A percentile compares a stretch with the other conserved stretches of the same genome.
These are phyloP conservation scores for Oryza longistaminata DNA, from an alignment of 176 grass and related monocot species.

Conservation along the genomic window DNA sequence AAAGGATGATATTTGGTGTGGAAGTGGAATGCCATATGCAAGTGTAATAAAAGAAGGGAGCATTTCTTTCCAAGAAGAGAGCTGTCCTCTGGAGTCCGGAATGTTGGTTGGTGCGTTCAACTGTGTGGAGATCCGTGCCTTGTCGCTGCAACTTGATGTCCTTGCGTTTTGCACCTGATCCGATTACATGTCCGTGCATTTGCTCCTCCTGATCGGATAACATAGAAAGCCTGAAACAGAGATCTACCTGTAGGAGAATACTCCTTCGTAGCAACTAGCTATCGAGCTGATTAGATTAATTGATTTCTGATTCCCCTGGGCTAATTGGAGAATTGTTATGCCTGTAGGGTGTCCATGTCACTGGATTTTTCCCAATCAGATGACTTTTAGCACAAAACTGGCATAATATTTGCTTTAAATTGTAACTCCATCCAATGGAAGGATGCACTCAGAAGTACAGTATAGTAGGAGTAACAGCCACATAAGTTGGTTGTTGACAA, in stretches of 20 bases:
- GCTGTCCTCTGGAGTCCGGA: neutral
- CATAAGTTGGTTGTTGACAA: neutral
- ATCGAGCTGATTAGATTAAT: neutral
- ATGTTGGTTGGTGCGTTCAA: slow-evolving; percentile 5
- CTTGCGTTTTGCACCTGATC: neutral
- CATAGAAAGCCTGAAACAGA: neutral
- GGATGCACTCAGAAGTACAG: neutral
- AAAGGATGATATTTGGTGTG: neutral
- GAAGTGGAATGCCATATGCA: neutral
- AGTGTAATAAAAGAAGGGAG: neutral
- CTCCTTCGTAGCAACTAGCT: neutral
- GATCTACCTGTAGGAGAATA: neutral
- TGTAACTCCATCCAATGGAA: neutral
- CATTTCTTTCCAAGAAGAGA: slow-evolving; percentile 13
- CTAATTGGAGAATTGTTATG: neutral
- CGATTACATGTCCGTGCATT: neutral
- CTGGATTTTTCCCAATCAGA: neutral
- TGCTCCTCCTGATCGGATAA: neutral
- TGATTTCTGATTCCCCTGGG: neutral
- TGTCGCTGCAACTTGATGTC: neutral
- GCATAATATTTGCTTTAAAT: neutral
- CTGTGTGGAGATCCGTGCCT: neutral
- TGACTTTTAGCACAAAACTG: neutral
- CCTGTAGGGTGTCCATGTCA: neutral
- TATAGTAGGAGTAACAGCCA: neutral